These are phyloP conservation scores for Huntiella omanensis DNA, from an alignment of 2,329 filamentous ascomycete species.

Conservation along the genomic window DNA sequence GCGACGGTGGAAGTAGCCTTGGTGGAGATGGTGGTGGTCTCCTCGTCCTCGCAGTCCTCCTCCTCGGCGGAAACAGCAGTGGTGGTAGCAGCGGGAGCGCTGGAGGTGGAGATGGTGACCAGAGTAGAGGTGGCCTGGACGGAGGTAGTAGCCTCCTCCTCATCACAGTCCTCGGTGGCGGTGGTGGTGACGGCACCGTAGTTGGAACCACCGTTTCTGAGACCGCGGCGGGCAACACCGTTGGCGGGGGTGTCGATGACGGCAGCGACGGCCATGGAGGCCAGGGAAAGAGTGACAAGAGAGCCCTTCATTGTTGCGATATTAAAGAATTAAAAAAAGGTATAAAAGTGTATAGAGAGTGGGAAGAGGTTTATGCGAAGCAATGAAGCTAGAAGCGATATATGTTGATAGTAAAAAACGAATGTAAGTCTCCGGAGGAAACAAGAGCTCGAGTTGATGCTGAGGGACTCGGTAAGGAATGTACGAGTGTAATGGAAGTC, in stretches of 20 bases:
- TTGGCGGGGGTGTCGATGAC: constrained; percentile 6
- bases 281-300: constrained; percentile 10
- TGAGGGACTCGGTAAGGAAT: constrained; percentile 10
- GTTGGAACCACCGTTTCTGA: background rate
- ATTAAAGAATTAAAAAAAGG: constrained; percentile 1
- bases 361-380: constrained; percentile 5
- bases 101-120: background rate
- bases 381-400: background rate
- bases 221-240: constrained; percentile 1
- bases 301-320: constrained; percentile 10
- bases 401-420: constrained; percentile 3
- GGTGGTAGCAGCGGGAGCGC: background rate
- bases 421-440: constrained; percentile 7
- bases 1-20: background rate
- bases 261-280: constrained; percentile 8
- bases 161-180: background rate
- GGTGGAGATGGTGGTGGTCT: background rate
- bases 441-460: constrained; percentile 4
- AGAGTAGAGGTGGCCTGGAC: background rate
- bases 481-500: constrained; percentile 6
- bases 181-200: background rate
- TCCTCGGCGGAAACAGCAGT: background rate
- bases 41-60: background rate
- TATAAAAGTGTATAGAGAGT: constrained; percentile 2
- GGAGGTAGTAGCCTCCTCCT: background rate